A percentile compares a stretch with the other conserved stretches of the same genome.
These are phyloP conservation scores for Pseudocercospora pini-densiflorae DNA, from an alignment of 2,329 filamentous ascomycete genomes.

Conservation along the genomic window DNA sequence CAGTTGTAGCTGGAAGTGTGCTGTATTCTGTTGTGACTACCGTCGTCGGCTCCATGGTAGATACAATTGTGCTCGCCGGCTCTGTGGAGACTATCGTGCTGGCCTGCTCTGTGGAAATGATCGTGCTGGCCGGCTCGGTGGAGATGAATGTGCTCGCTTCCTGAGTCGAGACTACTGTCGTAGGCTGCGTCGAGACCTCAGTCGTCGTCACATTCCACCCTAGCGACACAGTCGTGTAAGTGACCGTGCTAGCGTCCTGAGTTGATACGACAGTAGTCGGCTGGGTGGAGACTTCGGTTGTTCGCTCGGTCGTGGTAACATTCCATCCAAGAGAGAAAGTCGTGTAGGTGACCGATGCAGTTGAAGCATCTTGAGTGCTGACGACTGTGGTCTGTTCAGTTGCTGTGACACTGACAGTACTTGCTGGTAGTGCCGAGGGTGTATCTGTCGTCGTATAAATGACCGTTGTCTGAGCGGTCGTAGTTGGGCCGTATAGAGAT, in stretches of 20 bases:
- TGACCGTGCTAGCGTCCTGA: neutral
- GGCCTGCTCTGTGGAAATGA: neutral
- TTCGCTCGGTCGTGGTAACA: neutral
- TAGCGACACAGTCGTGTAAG: neutral
- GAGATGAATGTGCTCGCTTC: neutral
- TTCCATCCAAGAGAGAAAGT: neutral
- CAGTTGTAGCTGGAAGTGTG: neutral
- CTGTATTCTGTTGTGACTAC: neutral
- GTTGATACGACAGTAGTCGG: neutral
- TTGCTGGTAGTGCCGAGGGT: neutral
- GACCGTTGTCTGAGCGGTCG: conserved; percentile 1
- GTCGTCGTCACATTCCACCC: neutral
- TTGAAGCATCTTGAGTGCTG: neutral
- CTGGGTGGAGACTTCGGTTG: neutral
- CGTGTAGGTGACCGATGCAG: neutral
- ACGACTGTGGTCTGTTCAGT: neutral
- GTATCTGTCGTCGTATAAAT: neutral
- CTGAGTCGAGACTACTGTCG: neutral
- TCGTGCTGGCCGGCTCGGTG: neutral
- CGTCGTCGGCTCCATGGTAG: neutral
- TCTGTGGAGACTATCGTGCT: neutral
- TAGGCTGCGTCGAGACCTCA: neutral
- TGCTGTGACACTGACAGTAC: neutral
- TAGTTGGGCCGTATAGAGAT: neutral
- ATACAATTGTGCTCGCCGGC: neutral